A percentile compares a stretch with the other conserved stretches of the same genome.
phyloP scores from a whole-genome alignment of 495 filamentous ascomycete genomes.

The Penicillium atrosanguineum region DNA sequence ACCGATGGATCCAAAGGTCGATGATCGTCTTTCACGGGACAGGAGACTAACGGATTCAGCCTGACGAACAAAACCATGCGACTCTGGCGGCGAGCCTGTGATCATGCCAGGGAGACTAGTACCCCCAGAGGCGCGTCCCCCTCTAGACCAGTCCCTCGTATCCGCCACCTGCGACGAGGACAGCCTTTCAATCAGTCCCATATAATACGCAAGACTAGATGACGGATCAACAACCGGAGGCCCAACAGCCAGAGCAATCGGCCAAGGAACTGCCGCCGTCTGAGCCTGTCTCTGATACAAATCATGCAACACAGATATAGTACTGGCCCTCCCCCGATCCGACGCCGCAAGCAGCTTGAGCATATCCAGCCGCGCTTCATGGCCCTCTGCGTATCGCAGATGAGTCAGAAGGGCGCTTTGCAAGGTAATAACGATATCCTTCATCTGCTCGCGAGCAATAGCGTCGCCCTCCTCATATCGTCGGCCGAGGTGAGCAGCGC shows the following conservation, averaged over 20 bases:
- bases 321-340: slow-evolving; percentile 27
- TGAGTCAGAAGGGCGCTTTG: slow-evolving; percentile 43
- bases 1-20: not conserved
- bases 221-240: slow-evolving; percentile 6
- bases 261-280: slow-evolving; percentile 5
- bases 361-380: slow-evolving; percentile 35
- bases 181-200: not conserved
- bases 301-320: slow-evolving; percentile 27
- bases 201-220: slow-evolving; percentile 6
- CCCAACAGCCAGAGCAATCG: slow-evolving; percentile 1
- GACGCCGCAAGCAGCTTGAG: slow-evolving; percentile 34
- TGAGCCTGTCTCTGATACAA: slow-evolving; percentile 36
- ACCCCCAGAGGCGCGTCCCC: too few relatives aligned
- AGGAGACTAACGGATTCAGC: not conserved
- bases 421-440: slow-evolving; percentile 45
- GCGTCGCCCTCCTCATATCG: slow-evolving; percentile 39
- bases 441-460: slow-evolving; percentile 36
- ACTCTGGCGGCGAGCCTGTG: slow-evolving; percentile 1
- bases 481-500: slow-evolving; percentile 27
- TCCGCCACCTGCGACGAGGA: not conserved
- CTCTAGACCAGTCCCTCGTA: not conserved
- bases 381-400: slow-evolving; percentile 36
- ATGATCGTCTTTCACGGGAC: not conserved
- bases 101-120: not conserved
- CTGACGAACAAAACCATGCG: not conserved